phyloP scores from a whole-genome alignment of 148 eudicot species.

The Euryodendron excelsum region DNA sequence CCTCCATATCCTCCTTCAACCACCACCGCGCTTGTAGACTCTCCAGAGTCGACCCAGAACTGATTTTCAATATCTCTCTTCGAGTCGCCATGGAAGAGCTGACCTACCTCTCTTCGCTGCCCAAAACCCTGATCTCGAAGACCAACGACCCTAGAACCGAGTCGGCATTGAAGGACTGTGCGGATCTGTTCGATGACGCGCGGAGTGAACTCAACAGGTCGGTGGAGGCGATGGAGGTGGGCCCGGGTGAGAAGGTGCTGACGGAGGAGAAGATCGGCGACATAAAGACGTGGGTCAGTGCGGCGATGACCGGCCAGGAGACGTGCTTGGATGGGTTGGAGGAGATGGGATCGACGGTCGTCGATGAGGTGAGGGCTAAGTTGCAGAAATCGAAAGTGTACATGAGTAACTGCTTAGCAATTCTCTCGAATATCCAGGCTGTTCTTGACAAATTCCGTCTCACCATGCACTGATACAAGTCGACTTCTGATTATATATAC shows the following conservation, averaged over 20 bases:
- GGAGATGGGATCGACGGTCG: conserved; percentile 47
- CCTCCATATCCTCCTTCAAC: conserved; percentile 29
- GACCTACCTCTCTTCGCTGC: conserved; percentile 18
- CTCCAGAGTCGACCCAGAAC: conserved; percentile 29
- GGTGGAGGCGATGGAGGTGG: conserved; percentile 15
- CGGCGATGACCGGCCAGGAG: conserved; percentile 53
- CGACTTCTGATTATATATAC: background rate
- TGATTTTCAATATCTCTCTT: conserved; percentile 37
- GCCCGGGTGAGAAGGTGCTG: conserved; percentile 22
- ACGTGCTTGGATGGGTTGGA: conserved; percentile 60
- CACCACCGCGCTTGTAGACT: background rate
- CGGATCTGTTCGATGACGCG: conserved; percentile 42
- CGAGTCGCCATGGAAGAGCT: conserved; percentile 20
- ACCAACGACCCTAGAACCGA: conserved; percentile 22
- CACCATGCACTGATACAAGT: conserved; percentile 26
- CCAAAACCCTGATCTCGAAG: conserved; percentile 22
- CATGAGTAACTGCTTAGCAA: conserved; percentile 55
- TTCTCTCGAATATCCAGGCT: conserved; percentile 34
- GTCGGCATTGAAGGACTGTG: conserved; percentile 47
- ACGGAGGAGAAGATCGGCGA: conserved; percentile 35
- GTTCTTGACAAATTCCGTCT: conserved; percentile 31
- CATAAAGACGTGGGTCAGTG: conserved; percentile 57
- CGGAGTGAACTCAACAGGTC: conserved; percentile 36
- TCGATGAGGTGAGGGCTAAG: conserved; percentile 35
- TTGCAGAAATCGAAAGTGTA: conserved; percentile 41